Percentiles rank a stretch among this genome's conserved stretches.
These are phyloP conservation scores for Claviceps africana DNA, from an alignment of 2,329 filamentous ascomycete species.

Conservation along the genomic window DNA sequence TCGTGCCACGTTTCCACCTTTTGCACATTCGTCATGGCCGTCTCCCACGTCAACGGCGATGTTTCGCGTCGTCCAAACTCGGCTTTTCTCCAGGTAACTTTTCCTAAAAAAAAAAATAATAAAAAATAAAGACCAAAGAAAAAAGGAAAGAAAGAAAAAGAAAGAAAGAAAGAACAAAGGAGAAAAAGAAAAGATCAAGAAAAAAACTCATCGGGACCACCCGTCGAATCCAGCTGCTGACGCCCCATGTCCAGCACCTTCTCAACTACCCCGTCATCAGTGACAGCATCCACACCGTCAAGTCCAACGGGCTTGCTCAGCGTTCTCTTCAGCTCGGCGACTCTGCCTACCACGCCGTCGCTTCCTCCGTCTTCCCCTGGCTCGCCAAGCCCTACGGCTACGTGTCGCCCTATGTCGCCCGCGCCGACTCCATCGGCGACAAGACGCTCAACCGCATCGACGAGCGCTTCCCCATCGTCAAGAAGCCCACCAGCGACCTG, in stretches of 20 bases:
- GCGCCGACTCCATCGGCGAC: conserved; percentile 65
- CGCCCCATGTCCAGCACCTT: conserved; percentile 49
- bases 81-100: conserved; percentile 34
- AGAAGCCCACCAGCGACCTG: conserved; percentile 60
- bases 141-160: too few relatives aligned
- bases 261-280: conserved; percentile 71
- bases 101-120: not conserved
- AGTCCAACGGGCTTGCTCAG: conserved; percentile 68
- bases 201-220: too few relatives aligned
- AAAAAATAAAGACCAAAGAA: too few relatives aligned
- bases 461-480: conserved; percentile 55
- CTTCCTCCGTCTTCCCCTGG: conserved; percentile 58
- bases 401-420: conserved; percentile 70
- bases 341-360: conserved; percentile 61
- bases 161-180: too few relatives aligned
- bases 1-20: too few relatives aligned
- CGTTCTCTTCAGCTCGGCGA: conserved; percentile 66
- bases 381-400: conserved; percentile 67
- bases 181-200: too few relatives aligned
- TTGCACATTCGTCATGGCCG: conserved; percentile 18
- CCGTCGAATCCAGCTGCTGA: too few relatives aligned
- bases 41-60: conserved; percentile 37
- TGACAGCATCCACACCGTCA: conserved; percentile 65
- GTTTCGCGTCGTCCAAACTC: conserved; percentile 30
- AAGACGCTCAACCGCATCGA: conserved; percentile 57